These are phyloP conservation scores for Phytophthora kernoviae DNA, from an alignment of 352 stramenopile species.

Conservation along the genomic window DNA sequence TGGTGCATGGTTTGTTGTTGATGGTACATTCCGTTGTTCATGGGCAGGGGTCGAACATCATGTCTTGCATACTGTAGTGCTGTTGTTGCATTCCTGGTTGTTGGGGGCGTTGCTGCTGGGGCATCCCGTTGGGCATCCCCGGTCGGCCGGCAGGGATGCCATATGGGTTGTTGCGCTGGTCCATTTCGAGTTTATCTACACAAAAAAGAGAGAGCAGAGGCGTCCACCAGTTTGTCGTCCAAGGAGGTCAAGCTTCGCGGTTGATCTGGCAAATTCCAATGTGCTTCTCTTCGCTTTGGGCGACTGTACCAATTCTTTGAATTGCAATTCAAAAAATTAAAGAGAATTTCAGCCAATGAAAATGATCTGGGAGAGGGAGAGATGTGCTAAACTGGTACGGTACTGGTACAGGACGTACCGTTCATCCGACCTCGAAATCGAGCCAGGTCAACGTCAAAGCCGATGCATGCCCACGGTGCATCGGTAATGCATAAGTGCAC, in stretches of 20 bases:
- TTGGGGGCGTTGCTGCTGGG: conserved; percentile 24
- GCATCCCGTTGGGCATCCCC: conserved; percentile 41
- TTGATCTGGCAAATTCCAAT: conserved; percentile 28
- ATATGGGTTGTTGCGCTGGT: conserved; percentile 53
- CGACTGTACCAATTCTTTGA: conserved; percentile 18
- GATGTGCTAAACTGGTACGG: conserved; percentile 1
- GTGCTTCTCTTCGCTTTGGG: conserved; percentile 21
- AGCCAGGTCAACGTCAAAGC: too few species aligned
- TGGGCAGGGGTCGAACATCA: conserved; percentile 78
- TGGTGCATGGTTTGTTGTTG: conserved; percentile 35
- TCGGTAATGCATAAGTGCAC: too few species aligned
- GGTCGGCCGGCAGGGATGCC: conserved; percentile 40
- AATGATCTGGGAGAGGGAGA: conserved; percentile 2
- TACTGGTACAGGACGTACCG: conserved; percentile 6
- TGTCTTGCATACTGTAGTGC: conserved; percentile 76
- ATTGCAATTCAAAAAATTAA: conserved; percentile 10
- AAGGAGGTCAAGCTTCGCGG: not conserved
- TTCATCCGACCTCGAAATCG: conserved; percentile 11
- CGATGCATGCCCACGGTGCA: too few species aligned
- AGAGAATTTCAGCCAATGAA: conserved; percentile 28
- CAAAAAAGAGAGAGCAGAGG: not conserved
- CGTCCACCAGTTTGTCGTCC: not conserved
- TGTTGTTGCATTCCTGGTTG: conserved; percentile 57
- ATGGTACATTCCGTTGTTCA: conserved; percentile 67
- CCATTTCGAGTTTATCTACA: conserved; percentile 22